phyloP scores from a whole-genome alignment of 176 grass and related monocot species.

The Oryza meridionalis region DNA sequence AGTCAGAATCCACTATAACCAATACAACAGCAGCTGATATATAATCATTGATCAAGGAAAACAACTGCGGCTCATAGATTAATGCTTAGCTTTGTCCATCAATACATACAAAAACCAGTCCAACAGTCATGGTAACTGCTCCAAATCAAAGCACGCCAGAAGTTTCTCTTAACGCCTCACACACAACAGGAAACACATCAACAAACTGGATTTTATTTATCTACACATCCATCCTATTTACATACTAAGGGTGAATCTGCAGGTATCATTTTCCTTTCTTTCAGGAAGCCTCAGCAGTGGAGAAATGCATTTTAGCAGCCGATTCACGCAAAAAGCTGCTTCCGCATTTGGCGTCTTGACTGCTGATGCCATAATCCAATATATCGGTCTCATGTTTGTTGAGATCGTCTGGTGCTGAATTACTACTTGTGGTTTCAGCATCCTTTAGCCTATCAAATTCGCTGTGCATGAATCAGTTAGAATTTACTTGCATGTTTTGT shows the following conservation, averaged over 20 bases:
- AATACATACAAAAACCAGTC: conserved; percentile 36
- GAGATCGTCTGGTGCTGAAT: neutral
- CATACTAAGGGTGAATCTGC: conserved; percentile 19
- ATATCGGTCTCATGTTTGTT: conserved; percentile 23
- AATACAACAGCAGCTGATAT: neutral
- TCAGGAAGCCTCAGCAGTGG: conserved; percentile 61
- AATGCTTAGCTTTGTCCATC: conserved; percentile 16
- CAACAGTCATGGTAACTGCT: conserved; percentile 31
- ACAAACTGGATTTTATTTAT: conserved; percentile 64
- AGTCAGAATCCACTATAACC: neutral
- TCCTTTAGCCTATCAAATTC: conserved; percentile 41
- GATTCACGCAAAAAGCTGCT: conserved; percentile 66
- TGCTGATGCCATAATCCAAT: conserved; percentile 55
- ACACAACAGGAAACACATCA: neutral
- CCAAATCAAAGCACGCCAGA: conserved; percentile 14
- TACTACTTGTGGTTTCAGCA: neutral
- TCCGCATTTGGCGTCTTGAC: conserved; percentile 63
- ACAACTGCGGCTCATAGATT: neutral
- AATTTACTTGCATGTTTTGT: neutral
- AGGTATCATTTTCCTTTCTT: neutral
- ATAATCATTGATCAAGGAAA: neutral
- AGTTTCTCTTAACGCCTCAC: conserved; percentile 28
- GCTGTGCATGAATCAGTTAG: neutral
- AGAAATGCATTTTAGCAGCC: conserved; percentile 59
- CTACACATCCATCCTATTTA: conserved; percentile 51